phyloP scores from a whole-genome alignment of 192 early-diverging fungal species.

The Phycomyces blakesleeanus region DNA sequence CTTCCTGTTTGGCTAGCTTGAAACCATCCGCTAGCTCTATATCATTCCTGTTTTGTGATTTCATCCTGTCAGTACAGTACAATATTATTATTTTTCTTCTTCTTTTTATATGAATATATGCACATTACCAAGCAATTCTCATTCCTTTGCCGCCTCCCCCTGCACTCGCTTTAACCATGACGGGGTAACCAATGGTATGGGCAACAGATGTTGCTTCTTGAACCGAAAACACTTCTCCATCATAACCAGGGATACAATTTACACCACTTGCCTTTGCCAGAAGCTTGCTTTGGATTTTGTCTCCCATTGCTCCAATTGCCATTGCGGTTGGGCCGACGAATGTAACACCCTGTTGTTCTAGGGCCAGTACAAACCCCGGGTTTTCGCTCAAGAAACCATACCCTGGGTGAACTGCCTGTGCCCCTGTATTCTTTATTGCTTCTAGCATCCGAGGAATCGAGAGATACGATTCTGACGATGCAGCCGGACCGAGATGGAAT shows the following conservation, averaged over 20 bases:
- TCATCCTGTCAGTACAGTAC: not conserved
- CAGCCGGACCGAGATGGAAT: constrained; percentile 74
- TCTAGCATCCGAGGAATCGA: constrained; percentile 74
- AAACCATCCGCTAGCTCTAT: constrained; percentile 70
- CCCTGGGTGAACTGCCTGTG: constrained; percentile 91
- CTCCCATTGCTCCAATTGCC: constrained; percentile 77
- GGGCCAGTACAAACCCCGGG: constrained; percentile 69
- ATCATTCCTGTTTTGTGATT: constrained; percentile 53
- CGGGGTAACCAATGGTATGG: constrained; percentile 67
- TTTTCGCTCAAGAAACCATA: constrained; percentile 98
- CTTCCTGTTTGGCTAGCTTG: constrained; percentile 75
- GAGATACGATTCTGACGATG: constrained; percentile 79
- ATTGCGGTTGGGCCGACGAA: constrained; percentile 69
- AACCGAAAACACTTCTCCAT: constrained; percentile 72
- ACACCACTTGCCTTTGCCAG: constrained; percentile 71
- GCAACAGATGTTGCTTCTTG: constrained; percentile 76
- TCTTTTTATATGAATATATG: not conserved
- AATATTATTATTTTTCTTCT: not conserved
- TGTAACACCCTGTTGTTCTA: constrained; percentile 66
- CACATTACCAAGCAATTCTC: constrained; percentile 63
- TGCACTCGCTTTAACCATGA: constrained; percentile 81
- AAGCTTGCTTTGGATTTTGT: constrained; percentile 78
- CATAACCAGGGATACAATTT: constrained; percentile 81
- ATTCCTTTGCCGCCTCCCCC: constrained; percentile 86
- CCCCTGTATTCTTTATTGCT: constrained; percentile 70